Percentiles rank a stretch among this genome's conserved stretches.
Evolutionary conservation across 2,329 filamentous ascomycete species (phyloP).

Genomic region (Curvularia spicifera): DNA sequence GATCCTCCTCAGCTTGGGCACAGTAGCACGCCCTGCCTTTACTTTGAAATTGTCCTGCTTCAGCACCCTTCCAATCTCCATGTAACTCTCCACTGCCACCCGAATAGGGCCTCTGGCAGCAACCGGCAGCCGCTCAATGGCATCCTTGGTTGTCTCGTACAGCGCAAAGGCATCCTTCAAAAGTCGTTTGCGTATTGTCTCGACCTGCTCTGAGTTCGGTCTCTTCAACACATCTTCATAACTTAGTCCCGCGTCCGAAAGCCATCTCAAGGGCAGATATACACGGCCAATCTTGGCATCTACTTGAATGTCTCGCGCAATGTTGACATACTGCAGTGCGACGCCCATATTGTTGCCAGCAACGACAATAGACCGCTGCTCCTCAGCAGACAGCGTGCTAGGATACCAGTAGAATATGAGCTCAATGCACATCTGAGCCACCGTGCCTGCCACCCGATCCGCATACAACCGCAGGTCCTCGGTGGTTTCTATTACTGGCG

Average conservation of each 20-base stretch:
- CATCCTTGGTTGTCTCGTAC: slow-evolving; percentile 61
- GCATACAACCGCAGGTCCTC: slow-evolving; percentile 68
- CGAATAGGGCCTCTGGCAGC: slow-evolving; percentile 68
- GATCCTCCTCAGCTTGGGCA: slow-evolving; percentile 58
- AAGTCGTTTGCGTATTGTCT: slow-evolving; percentile 60
- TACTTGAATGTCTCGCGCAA: slow-evolving; percentile 73
- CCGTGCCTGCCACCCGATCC: slow-evolving; percentile 72
- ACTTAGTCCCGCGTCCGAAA: slow-evolving; percentile 63
- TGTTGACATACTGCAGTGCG: slow-evolving; percentile 79
- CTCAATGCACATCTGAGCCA: slow-evolving; percentile 71
- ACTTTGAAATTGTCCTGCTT: slow-evolving; percentile 54
- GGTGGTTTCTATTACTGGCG: slow-evolving; percentile 63
- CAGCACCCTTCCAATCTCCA: slow-evolving; percentile 74
- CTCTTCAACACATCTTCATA: slow-evolving; percentile 62
- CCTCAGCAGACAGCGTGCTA: slow-evolving; percentile 37
- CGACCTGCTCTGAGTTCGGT: slow-evolving; percentile 57
- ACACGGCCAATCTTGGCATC: slow-evolving; percentile 71
- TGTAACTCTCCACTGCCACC: slow-evolving; percentile 76
- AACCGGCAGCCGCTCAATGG: slow-evolving; percentile 66
- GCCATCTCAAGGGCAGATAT: slow-evolving; percentile 71
- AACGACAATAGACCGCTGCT: slow-evolving; percentile 56
- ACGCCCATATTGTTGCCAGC: slow-evolving; percentile 72
- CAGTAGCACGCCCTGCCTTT: slow-evolving; percentile 55
- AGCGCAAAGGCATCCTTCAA: slow-evolving; percentile 67
- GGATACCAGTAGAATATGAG: slow-evolving; percentile 67